Percentiles rank a stretch among this genome's conserved stretches.
These are phyloP conservation scores for Neolecta irregularis DNA, from an alignment of 1,139 yeast species.

Conservation along the genomic window DNA sequence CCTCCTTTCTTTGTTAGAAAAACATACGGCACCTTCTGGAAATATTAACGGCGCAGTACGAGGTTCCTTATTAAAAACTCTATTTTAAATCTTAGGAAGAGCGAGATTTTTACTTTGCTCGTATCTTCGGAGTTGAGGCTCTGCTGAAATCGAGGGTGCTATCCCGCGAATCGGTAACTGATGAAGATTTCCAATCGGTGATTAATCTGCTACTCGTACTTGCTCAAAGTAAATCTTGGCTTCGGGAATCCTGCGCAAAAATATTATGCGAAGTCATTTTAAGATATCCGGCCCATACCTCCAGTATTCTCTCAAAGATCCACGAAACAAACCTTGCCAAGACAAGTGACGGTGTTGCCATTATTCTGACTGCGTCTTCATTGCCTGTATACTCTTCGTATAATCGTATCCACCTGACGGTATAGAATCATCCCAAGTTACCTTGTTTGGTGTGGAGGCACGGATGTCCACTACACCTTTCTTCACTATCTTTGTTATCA, in stretches of 20 bases:
- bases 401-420: no score
- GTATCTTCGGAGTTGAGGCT: constrained; percentile 70
- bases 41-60: constrained; percentile 11
- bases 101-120: constrained; percentile 67
- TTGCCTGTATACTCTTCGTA: no score
- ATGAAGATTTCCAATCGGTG: constrained; percentile 26
- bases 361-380: constrained; percentile 36
- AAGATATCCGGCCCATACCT: constrained; percentile 18
- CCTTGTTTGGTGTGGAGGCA: no score
- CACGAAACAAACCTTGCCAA: constrained; percentile 39
- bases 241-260: constrained; percentile 64
- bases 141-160: constrained; percentile 45
- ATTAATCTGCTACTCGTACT: constrained; percentile 40
- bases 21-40: constrained; percentile 24
- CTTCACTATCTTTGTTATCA: constrained; percentile 45
- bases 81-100: constrained; percentile 36
- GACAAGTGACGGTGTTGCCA: constrained; percentile 68
- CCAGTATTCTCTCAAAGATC: constrained; percentile 29
- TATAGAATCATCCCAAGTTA: no score
- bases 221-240: constrained; percentile 61
- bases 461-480: constrained; percentile 55
- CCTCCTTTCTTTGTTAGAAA: constrained; percentile 33
- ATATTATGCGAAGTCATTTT: constrained; percentile 45
- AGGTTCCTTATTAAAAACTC: background rate
- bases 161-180: constrained; percentile 19